Evolutionary conservation across 2,329 filamentous ascomycete genomes (phyloP), one percentile per base, ranked within the genome.

Genomic region (Aspergillus candidus): DNA sequence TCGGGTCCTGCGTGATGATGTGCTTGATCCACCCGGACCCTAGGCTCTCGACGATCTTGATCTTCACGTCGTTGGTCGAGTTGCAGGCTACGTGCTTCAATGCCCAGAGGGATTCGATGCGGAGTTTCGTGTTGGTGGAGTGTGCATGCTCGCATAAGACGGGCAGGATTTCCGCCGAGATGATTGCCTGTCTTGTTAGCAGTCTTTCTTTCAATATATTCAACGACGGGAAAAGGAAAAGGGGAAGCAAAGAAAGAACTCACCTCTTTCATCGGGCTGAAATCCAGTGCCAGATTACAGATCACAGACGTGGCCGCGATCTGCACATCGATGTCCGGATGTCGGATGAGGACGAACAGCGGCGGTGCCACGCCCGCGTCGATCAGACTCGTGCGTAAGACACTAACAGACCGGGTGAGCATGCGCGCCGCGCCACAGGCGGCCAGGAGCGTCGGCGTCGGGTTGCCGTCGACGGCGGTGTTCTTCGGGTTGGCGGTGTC

Each of bases 231-330:
- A 6, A 3, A 10, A 10, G 22, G 22, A 10, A 11, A 15, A 31
- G 4, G 18, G 18, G 34, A 14, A 40, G 17, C 8, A 42, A 8
- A 13, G 30, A n/a, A 35, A 32, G 41, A 29, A 73, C 83, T 72
- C 65, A 91, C 88, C 63, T 88, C 82, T 65, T 88, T 83, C 80
- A 96, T 89, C 1, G 93, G 90, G 60, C 90, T 96, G 56, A 94
- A 87, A 50, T 94, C 88, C 37, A 89, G 74, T 5, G 94, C 78
- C 38, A 98, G 68, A 63, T 98, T 98, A 56, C 84, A 88, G 32
- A 94, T 79, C 6, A 85, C 83, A 31, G 86, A 83, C 0, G 88
- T 94, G 5, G 91, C 88, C 38, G 89, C 88, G 60, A 93, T 83
- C 60, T 90, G 85, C 4, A 97, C 83, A 41, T 91, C 82, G 29